Base-by-base conservation (phyloP, 805 yeast species). In the Cyberlindnera misumaiensis region DNA sequence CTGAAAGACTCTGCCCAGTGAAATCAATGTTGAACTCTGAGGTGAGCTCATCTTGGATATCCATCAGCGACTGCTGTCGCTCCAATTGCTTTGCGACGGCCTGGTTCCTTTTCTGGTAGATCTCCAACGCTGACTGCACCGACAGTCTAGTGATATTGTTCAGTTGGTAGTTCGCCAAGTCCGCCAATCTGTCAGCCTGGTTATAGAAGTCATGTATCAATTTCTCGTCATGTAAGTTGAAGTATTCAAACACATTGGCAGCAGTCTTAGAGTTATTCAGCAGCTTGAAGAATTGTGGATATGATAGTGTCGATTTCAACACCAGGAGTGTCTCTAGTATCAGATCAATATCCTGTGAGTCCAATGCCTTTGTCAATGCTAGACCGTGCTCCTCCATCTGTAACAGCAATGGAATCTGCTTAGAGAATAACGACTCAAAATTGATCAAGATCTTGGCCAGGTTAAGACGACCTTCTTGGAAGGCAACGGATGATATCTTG, bases 401-500 rank as follows among this genome's bases (percentile, higher is more conserved):
- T 17, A 87, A 56, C 28, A 86, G 67, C 35, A 81, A 65, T 10
- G 77, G 72, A 1, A 87, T 73, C 45, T 82, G 83, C 40, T 73
- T 70, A 6, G 68, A 63, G 1, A 82, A 70, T 11, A 63, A 51
- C 1, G 49, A 80, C 53, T 93, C 97, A 42, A 77, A 59, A 35
- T 77, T 71, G 11, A 84, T 67, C n/a, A 93, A 58, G 32, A 71
- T 64, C 38, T 80, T 75, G 28, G 96, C 81, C 16, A 93, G 60
- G 17, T 69, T 65, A 10, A 72, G 56, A 20, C 97, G 67, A 1
- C 97, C 97, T 58, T 90, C 97, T 50, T 81, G 80, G 49, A 72
- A 74, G 1, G 95, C 93, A 13, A 74, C 68, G 8, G 67, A 63
- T 0, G 86, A 77, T 20, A 87, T 73, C 20, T 68, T 64, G 5